Evolutionary conservation across 768 basidiomycete genomes (phyloP).

Genomic region (Collybia mongolica): DNA sequence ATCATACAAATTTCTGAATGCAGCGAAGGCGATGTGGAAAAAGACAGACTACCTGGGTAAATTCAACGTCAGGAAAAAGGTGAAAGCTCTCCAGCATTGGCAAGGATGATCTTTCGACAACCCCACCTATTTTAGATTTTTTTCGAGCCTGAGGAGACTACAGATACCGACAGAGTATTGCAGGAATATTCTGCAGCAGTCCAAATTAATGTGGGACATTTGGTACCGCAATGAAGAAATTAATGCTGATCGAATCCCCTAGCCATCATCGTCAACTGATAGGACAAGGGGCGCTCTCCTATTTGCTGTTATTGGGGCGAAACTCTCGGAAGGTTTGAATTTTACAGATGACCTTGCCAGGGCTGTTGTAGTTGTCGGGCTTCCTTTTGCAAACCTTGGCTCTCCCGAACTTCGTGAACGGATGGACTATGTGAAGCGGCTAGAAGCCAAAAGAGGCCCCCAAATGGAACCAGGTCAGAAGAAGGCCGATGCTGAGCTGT

Average conservation of each 20-base stretch:
- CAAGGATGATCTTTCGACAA: not conserved
- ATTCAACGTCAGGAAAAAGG: slow-evolving; percentile 73
- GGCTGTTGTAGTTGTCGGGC: slow-evolving; percentile 82
- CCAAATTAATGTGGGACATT: slow-evolving; percentile 9
- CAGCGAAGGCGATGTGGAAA: slow-evolving; percentile 66
- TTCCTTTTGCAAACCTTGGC: slow-evolving; percentile 92
- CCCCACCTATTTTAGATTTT: slow-evolving; percentile 57
- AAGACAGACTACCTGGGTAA: slow-evolving; percentile 59
- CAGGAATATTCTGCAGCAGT: slow-evolving; percentile 67
- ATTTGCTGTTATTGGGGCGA: slow-evolving; percentile 94
- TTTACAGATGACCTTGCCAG: slow-evolving; percentile 82
- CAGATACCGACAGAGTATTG: slow-evolving; percentile 71
- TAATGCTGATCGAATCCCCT: not conserved
- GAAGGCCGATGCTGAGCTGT: slow-evolving; percentile 79
- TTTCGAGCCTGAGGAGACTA: slow-evolving; percentile 77
- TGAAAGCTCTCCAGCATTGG: slow-evolving; percentile 21
- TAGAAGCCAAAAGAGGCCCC: slow-evolving; percentile 44
- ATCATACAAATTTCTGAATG: slow-evolving; percentile 80
- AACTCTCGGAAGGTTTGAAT: slow-evolving; percentile 90
- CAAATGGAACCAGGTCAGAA: slow-evolving; percentile 37
- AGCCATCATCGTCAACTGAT: slow-evolving; percentile 14
- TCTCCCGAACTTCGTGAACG: slow-evolving; percentile 90
- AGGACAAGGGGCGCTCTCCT: slow-evolving; percentile 70
- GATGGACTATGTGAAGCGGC: slow-evolving; percentile 79
- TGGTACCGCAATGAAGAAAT: not conserved